Percentiles rank a stretch among this genome's conserved stretches.
Conservation (phyloP, 768 basidiomycete species). For the Sarcomyxa edulis region DNA sequence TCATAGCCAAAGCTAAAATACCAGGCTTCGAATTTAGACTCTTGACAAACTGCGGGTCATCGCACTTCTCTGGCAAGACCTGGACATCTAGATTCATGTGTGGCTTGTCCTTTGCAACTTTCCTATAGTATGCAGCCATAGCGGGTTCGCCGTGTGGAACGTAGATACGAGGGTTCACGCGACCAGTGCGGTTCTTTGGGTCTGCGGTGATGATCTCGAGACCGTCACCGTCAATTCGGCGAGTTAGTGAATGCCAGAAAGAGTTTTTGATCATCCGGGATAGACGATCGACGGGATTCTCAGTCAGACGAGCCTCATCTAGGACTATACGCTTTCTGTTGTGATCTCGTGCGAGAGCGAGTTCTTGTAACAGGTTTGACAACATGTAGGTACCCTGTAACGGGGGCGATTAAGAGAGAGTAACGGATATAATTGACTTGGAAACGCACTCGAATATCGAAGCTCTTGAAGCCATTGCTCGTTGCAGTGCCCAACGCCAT, state of each 20-base stretch:
- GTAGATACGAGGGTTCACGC: constrained; percentile 89
- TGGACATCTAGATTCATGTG: constrained; percentile 93
- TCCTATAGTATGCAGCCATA: constrained; percentile 94
- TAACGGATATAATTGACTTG: neutral
- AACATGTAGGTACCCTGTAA: constrained; percentile 96
- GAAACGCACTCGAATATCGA: constrained; percentile 80
- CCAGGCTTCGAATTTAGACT: constrained; percentile 93
- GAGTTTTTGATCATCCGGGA: constrained; percentile 97
- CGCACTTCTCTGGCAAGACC: constrained; percentile 80
- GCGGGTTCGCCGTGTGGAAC: constrained; percentile 89
- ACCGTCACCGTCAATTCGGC: constrained; percentile 95
- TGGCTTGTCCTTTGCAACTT: constrained; percentile 86
- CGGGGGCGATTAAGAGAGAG: constrained; percentile 8
- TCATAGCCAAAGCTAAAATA: constrained; percentile 93
- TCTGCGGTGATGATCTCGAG: constrained; percentile 97
- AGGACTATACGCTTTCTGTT: constrained; percentile 94
- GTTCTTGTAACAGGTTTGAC: constrained; percentile 97
- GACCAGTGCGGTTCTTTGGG: constrained; percentile 93
- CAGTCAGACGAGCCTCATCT: constrained; percentile 96
- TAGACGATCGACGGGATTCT: constrained; percentile 95
- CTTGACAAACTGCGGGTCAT: constrained; percentile 86
- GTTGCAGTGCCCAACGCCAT: constrained; percentile 95
- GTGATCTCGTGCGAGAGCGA: constrained; percentile 93
- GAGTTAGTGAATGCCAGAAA: constrained; percentile 97
- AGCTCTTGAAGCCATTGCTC: constrained; percentile 96